Percentiles rank a stretch among this genome's conserved stretches.
These are phyloP conservation scores for Forsythia suspensa DNA, from an alignment of 257 asterid species.

Conservation along the genomic window DNA sequence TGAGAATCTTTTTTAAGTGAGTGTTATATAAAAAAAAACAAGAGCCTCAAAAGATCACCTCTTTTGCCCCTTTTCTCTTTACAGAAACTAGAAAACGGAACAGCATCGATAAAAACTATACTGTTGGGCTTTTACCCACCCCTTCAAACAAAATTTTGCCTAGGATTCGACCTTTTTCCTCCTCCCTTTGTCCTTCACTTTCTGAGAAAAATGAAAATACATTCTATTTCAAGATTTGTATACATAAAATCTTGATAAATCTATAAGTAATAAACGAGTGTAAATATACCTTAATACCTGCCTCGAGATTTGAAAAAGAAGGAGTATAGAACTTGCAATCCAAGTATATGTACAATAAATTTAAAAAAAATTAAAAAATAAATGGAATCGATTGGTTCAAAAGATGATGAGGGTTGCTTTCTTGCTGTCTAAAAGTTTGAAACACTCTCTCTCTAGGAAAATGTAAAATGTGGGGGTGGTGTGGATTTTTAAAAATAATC, in stretches of 20 bases:
- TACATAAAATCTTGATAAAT: conserved; percentile 8
- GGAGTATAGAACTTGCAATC: conserved; percentile 30
- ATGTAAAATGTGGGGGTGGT: conserved; percentile 24
- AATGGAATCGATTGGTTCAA: conserved; percentile 36
- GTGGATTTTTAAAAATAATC: conserved; percentile 37
- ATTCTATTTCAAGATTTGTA: conserved; percentile 28
- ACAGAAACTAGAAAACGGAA: conserved; percentile 49
- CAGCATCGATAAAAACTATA: conserved; percentile 35
- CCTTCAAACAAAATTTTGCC: conserved; percentile 36
- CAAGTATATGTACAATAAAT: conserved; percentile 19
- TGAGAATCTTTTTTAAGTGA: conserved; percentile 48
- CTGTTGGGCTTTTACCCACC: conserved; percentile 38
- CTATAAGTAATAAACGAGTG: too few relatives aligned
- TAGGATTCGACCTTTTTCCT: conserved; percentile 60
- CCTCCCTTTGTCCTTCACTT: conserved; percentile 16
- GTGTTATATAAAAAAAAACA: conserved; percentile 44
- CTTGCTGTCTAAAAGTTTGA: conserved; percentile 34
- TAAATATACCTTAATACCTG: conserved; percentile 28
- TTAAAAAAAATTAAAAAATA: conserved; percentile 5
- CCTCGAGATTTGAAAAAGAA: conserved; percentile 70
- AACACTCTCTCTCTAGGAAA: conserved; percentile 27
- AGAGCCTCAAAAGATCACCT: conserved; percentile 37
- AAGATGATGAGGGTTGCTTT: conserved; percentile 44
- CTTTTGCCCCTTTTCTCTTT: conserved; percentile 51
- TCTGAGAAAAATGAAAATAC: conserved; percentile 34